Conservation (phyloP, 495 filamentous ascomycete genomes). For the Penicillium antarcticum region DNA sequence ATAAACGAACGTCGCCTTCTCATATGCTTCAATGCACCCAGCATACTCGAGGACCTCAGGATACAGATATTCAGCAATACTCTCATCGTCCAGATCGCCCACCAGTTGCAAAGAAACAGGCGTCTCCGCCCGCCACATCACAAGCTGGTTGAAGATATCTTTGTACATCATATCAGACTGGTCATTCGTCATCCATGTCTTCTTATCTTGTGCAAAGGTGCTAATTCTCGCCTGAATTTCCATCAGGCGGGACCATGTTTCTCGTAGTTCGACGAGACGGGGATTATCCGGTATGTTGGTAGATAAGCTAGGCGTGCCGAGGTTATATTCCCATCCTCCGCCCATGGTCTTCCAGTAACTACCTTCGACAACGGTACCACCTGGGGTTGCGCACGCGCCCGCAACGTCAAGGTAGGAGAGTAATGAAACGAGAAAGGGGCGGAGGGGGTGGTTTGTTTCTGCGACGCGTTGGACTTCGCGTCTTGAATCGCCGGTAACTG, state of each 20-base stretch:
- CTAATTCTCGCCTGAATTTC: conserved; percentile 39
- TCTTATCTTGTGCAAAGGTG: conserved; percentile 35
- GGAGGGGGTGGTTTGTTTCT: conserved; percentile 37
- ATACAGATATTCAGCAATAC: conserved; percentile 25
- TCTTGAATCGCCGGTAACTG: conserved; percentile 19
- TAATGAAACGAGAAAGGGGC: conserved; percentile 37
- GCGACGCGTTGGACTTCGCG: conserved; percentile 31
- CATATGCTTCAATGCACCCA: conserved; percentile 41
- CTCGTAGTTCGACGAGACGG: conserved; percentile 29
- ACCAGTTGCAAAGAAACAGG: conserved; percentile 30
- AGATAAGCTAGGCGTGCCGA: conserved; percentile 33
- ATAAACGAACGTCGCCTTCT: conserved; percentile 38
- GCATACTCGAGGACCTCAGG: conserved; percentile 35
- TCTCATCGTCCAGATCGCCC: conserved; percentile 32
- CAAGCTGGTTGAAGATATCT: conserved; percentile 28
- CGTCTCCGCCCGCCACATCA: conserved; percentile 33
- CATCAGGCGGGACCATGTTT: conserved; percentile 40
- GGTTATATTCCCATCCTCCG: conserved; percentile 42
- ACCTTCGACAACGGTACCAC: conserved; percentile 37
- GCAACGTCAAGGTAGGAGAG: conserved; percentile 42
- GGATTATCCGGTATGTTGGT: conserved; percentile 22
- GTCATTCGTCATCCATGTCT: conserved; percentile 25
- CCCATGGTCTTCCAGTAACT: conserved; percentile 40
- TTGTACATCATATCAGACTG: conserved; percentile 35
- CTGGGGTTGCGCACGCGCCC: conserved; percentile 38